These are phyloP conservation scores for Ceratobasidium sp. DNA, from an alignment of 1,284 basidiomycete genomes.

Conservation along the genomic window DNA sequence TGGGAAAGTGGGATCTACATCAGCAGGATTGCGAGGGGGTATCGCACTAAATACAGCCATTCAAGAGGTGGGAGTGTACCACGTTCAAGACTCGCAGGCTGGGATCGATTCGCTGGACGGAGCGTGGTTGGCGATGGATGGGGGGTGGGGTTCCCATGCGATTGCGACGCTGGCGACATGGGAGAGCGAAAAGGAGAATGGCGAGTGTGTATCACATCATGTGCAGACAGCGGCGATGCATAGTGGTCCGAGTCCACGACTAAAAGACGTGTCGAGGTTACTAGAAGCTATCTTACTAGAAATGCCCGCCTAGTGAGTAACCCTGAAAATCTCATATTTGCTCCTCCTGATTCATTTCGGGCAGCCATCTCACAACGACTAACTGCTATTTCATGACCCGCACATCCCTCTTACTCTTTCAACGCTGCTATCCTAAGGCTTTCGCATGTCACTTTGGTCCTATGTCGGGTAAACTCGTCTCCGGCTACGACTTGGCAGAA, in stretches of 20 bases:
- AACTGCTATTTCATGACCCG: conserved; percentile 15
- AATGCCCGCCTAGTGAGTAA: conserved; percentile 38
- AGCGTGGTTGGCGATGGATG: conserved; percentile 26
- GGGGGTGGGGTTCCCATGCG: conserved; percentile 22
- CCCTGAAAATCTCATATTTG: neutral
- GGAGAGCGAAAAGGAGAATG: neutral
- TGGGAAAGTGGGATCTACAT: conserved; percentile 11
- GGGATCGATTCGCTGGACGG: conserved; percentile 9
- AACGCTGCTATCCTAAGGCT: neutral
- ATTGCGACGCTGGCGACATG: conserved; percentile 22
- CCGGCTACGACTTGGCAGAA: neutral
- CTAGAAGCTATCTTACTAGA: conserved; percentile 34
- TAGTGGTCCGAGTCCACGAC: neutral
- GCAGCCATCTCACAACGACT: neutral
- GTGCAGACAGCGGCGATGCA: neutral
- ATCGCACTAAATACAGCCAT: neutral
- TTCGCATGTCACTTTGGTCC: neutral
- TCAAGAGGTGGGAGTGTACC: conserved; percentile 35
- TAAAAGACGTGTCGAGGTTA: conserved; percentile 20
- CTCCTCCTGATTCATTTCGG: neutral
- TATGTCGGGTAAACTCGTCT: neutral
- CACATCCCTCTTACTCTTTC: neutral
- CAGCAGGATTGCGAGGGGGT: neutral
- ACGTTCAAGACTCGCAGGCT: conserved; percentile 29
- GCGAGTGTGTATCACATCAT: conserved; percentile 15